Percentiles rank a stretch among this genome's conserved stretches.
Conservation (phyloP, 345 rosid genomes). For the Syzygium grande region DNA sequence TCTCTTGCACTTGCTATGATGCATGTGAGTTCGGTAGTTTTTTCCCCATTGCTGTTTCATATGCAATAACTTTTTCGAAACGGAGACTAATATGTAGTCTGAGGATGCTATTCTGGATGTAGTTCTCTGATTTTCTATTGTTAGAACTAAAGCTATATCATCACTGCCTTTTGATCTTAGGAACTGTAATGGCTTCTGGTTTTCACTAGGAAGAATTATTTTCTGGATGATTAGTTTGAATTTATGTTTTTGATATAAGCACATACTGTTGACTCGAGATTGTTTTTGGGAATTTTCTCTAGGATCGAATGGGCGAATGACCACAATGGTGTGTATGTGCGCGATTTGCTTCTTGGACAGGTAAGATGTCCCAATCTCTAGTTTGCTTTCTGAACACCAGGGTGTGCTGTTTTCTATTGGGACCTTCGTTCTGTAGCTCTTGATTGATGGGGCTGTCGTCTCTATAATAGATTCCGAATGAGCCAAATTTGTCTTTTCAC, state of each 20-base stretch:
- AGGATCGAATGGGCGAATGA: conserved; percentile 65
- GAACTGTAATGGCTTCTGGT: not conserved
- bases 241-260: not conserved
- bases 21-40: not conserved
- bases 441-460: not conserved
- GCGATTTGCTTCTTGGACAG: conserved; percentile 98
- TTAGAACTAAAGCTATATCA: not conserved
- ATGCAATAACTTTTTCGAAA: not conserved
- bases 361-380: conserved; percentile 25
- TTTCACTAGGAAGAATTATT: not conserved
- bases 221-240: not conserved
- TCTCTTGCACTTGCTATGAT: not conserved
- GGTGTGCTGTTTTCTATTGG: not conserved
- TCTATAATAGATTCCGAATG: not conserved
- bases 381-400: not conserved
- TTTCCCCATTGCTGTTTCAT: not conserved
- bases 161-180: not conserved
- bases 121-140: not conserved
- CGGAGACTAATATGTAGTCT: not conserved
- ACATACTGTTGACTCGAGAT: not conserved
- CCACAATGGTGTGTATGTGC: conserved; percentile 87
- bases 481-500: not conserved
- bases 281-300: conserved; percentile 83
- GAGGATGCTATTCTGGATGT: not conserved
- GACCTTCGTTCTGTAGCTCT: not conserved